A percentile compares a stretch with the other conserved stretches of the same genome.
Conservation (phyloP, 202 grass and related monocot genomes). For the Schoenoplectus triqueter region DNA sequence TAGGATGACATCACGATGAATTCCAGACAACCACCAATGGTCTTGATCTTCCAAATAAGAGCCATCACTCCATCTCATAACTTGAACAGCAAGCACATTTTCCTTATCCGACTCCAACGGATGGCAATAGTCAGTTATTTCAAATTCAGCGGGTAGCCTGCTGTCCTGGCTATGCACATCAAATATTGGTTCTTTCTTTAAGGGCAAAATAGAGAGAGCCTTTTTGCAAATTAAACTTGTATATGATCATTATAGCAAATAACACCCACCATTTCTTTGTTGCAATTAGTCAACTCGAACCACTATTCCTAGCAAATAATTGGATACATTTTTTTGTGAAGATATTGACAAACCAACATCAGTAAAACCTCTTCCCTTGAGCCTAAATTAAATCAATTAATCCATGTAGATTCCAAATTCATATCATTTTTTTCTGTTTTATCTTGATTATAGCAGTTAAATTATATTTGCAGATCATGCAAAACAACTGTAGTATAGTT, state of each 20-base stretch:
- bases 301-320: not conserved
- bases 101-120: slow-evolving; percentile 65
- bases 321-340: not conserved
- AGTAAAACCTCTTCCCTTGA: not conserved
- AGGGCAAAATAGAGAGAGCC: not conserved
- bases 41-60: slow-evolving; percentile 99
- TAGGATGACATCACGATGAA: slow-evolving; percentile 93
- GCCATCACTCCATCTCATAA: slow-evolving; percentile 97
- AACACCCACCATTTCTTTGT: not conserved
- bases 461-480: not conserved
- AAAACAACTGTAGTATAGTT: slow-evolving; percentile 7
- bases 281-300: not conserved
- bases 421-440: not conserved
- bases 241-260: not conserved
- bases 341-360: not conserved
- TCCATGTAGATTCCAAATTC: slow-evolving; percentile 18
- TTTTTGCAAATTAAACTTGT: slow-evolving; percentile 19
- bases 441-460: not conserved
- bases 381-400: not conserved
- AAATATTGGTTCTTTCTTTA: slow-evolving; percentile 16
- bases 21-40: slow-evolving; percentile 97
- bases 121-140: slow-evolving; percentile 86
- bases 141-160: slow-evolving; percentile 94
- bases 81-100: slow-evolving; percentile 95
- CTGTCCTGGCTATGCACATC: slow-evolving; percentile 76